These are phyloP conservation scores for Pulveroboletus sp. DNA, from an alignment of 768 basidiomycete genomes.

Conservation along the genomic window DNA sequence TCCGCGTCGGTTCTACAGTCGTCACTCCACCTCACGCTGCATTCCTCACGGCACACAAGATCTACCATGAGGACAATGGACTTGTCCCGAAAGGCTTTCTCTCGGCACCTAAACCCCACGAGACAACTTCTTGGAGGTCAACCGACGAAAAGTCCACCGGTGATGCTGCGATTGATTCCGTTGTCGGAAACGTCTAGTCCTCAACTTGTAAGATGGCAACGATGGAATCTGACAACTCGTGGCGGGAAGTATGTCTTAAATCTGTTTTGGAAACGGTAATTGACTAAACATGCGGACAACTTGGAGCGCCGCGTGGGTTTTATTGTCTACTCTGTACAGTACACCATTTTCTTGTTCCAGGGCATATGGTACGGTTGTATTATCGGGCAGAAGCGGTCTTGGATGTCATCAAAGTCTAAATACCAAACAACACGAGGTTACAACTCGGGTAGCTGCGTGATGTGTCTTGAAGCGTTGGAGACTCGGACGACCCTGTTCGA, in stretches of 20 bases:
- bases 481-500: slow-evolving; percentile 53
- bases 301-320: neutral
- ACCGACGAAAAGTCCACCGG: slow-evolving; percentile 10
- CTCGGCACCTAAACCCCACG: slow-evolving; percentile 9
- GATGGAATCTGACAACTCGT: neutral
- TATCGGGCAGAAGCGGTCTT: neutral
- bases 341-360: slow-evolving; percentile 14
- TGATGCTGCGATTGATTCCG: neutral
- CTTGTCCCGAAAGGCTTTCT: slow-evolving; percentile 23
- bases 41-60: slow-evolving; percentile 20
- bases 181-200: slow-evolving; percentile 13
- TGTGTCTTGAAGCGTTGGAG: slow-evolving; percentile 35
- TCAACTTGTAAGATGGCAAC: neutral
- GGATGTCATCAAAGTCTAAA: neutral
- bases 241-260: neutral
- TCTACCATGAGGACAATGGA: slow-evolving; percentile 25
- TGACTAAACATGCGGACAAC: neutral
- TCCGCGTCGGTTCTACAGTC: slow-evolving; percentile 9
- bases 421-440: slow-evolving; percentile 1
- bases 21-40: slow-evolving; percentile 22
- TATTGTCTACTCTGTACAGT: slow-evolving; percentile 4
- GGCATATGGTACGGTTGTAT: neutral
- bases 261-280: slow-evolving; percentile 7
- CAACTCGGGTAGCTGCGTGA: slow-evolving; percentile 1
- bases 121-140: slow-evolving; percentile 7